Base-by-base conservation (phyloP, 805 yeast genomes). In the Huiozyma naganishii region DNA sequence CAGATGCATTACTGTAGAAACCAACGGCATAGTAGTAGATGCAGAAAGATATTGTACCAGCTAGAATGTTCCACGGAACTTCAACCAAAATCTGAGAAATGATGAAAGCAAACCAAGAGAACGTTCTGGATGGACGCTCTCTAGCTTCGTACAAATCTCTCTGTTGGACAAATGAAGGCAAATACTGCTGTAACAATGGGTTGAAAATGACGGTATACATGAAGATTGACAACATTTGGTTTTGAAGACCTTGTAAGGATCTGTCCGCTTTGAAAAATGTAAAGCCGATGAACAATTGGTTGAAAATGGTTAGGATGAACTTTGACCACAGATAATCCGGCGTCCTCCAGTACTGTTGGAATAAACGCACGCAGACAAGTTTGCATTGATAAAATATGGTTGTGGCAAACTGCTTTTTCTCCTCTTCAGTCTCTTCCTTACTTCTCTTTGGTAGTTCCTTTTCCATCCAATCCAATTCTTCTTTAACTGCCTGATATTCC, bases 191-290 rank as follows among this genome's bases (percentile, higher is more conserved):
- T 38, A 78, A 56, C 52, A 79, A 53, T 27, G 83, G 77, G 50
- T 71, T 71, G 62, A 77, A 69, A 29, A 73, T 66, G 52, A 76
- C 70, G 36, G 76, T 58, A 54, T 78, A 73, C 86, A 83, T 80
- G 67, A 84, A 84, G 37, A 81, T 57, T 2, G 88, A 70, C 53
- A 82, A 76, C 87, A 83, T 79, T 67, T 82, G 92, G 63, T 85
- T 84, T 62, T 87, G 95, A 54, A 85, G 61, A 57, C 85, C 80
- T 64, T 77, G 90, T 39, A 73, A 56, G 2, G 85, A 70, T 13
- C 68, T 72, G 45, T 69, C 68, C 27, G 90, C 83, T 47, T 78
- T 79, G 69, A 75, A 84, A 62, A 81, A 80, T 4, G 87, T 73
- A 62, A 82, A 82, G 42, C 88, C 88, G 57, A 79, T 78, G 67